Base-by-base conservation (phyloP, 2,329 filamentous ascomycete genomes). In the Talaromyces sp. region DNA sequence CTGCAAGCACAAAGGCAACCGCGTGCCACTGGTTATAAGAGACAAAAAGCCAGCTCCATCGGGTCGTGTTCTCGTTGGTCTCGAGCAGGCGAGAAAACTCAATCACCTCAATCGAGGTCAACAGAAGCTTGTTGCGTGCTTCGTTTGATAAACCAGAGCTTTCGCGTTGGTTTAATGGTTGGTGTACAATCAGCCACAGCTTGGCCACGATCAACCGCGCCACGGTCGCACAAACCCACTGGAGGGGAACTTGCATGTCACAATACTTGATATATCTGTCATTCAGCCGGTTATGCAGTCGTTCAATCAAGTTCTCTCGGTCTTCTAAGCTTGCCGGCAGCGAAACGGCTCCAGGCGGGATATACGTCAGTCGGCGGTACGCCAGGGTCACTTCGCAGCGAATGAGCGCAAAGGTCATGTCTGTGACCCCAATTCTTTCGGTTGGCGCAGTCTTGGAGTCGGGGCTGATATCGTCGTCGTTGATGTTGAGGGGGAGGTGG, bases 151-250 rank as follows among this genome's bases (percentile, higher is more conserved):
- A 77, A 27, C 79, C 80, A 9, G 79, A 73, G 27, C 85, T 64
- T 41, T 72, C 82, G 35, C 82, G 81, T 56, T 86, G 83, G 32
- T 89, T 85, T 67, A 88, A 82, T 0, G 89, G 89, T 66, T 93
- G 87, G 68, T 93, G 89, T 2, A 91, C 82, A 62, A 92, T 82
- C 38, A 95, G 80, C 77, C 87, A 90, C 79, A 92, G 86, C 74
- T 92, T 93, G 57, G 87, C 86, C 75, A 92, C 84, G 63, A 93
- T 86, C 32, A 93, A 79, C 10, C 89, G 84, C 3, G 85, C 82
- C 26, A 90, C 80, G 29, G 88, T 89, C 4, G 85, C 86, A 8
- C 84, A 84, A 27, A 89, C 83, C 86, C 88, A 90, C 64, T 86
- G 86, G 1, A 90, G 75, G 0, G 83, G 79, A 52, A 83, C 72